Evolutionary conservation across 2,329 filamentous ascomycete genomes (phyloP), one percentile per base, ranked within the genome.

Genomic region (Rutstroemia sp.): DNA sequence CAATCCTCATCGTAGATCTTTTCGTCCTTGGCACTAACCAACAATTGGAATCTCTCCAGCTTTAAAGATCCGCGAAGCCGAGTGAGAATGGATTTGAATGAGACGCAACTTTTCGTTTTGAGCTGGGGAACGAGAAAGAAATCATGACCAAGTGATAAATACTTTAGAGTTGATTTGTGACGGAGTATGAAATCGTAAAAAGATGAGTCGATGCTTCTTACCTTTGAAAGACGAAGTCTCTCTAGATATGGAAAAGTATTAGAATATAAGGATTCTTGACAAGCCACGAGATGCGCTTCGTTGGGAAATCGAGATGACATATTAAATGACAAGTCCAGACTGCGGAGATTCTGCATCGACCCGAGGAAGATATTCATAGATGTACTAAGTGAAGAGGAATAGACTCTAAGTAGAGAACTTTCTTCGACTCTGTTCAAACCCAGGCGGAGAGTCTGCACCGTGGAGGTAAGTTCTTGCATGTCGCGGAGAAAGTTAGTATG

Each of bases 11-110:
- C 19, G 23, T 50, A 55, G 25, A 51, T 55, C 2, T 10, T 19
- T 16, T 37, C 21, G 54, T 57, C 55, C 8, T 12, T 23, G 10
- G 41, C 37, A 37, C 48, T 48, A 34, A 57, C 38, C 17, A 54
- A 21, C 10, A 57, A 37, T 38, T 57, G 50, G 8, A 57, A 57
- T 45, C 39, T 57, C 38, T 57, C 14, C 10, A 54, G n/a, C 12
- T 38, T 48, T 10, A 57, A 27, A 1, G 4, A 5, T 4, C 49
- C 17, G 27, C 49, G 41, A 16, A 49, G 14, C 5, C n/a, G 17
- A 14, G 19, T 39, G n/a, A 57, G 41, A 38, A 48, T 16, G 4
- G 10, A 38, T 45, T 53, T 55, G n/a, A 42, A 17, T 12, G 53
- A 50, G 14, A 55, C 38, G 5, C 46, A 55, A 6, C 19, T 46